A percentile compares a stretch with the other conserved stretches of the same genome.
Conservation (phyloP, 805 yeast species). For the Barnettozyma salicaria region DNA sequence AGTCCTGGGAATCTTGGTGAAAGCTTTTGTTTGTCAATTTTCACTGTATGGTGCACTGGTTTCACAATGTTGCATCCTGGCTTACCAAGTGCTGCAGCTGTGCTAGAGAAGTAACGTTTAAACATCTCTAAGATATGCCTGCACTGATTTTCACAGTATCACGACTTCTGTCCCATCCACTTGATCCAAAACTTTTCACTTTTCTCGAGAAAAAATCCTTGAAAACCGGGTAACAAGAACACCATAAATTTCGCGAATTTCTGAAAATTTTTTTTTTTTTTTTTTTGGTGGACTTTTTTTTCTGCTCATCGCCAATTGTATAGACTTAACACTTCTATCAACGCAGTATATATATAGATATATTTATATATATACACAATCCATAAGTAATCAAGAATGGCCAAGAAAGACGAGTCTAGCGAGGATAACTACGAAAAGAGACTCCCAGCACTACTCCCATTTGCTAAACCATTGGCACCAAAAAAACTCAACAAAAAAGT, state of each 20-base stretch:
- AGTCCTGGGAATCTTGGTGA: conserved; percentile 71
- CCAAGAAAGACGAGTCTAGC: conserved; percentile 39
- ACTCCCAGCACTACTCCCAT: conserved; percentile 83
- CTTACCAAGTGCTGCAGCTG: conserved; percentile 31
- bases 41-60: conserved; percentile 89
- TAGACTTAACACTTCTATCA: too few species aligned
- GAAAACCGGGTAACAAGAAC: background rate
- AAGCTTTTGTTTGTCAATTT: conserved; percentile 64
- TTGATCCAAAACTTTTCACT: background rate
- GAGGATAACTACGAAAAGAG: conserved; percentile 85
- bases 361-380: too few species aligned
- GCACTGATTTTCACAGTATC: background rate
- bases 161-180: too few species aligned
- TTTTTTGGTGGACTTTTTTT: too few species aligned
- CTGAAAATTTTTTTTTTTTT: too few species aligned
- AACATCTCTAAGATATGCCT: conserved; percentile 8
- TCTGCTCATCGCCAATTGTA: too few species aligned
- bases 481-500: conserved; percentile 94
- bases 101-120: conserved; percentile 21
- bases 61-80: conserved; percentile 68
- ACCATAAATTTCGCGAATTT: background rate
- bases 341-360: too few species aligned
- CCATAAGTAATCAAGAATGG: too few species aligned
- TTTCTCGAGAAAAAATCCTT: too few species aligned
- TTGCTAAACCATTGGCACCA: conserved; percentile 92